Base-by-base conservation (phyloP, 352 stramenopile species). In the Globisporangium acanthophoron region DNA sequence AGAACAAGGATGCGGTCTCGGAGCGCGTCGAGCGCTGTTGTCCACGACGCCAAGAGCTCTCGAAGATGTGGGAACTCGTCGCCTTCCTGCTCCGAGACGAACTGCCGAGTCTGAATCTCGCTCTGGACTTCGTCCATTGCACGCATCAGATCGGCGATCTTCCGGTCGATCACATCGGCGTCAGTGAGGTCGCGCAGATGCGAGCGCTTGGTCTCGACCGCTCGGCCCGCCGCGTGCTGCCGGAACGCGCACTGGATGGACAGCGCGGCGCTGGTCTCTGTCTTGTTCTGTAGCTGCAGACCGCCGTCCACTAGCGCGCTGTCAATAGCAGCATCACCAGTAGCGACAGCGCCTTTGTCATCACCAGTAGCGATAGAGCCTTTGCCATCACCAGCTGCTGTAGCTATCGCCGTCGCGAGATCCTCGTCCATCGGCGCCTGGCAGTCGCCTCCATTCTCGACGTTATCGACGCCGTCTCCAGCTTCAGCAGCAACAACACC, bases 191-290 rank as follows among this genome's bases (percentile, higher is more conserved):
- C 62, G 3, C 51, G 65, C 8, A 83, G 41, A 9, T 72, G 48
- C 9, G 56, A 58, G 21, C 71, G 66, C 33, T 70, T 76, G 3
- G 45, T 56, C 13, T 73, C 65, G 12, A 74, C 68, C 0, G 43
- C 44, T 24, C 69, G 73, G 2, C 67, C 53, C 0, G 80, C 72
- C 2, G 67, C 56, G 1, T 66, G 62, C 49, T 80, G 75, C 12
- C 80, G 61, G 24, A 78, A 65, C 9, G 69, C 70, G 50, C 76
- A 88, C 53, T 90, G 80, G 41, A 90, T 90, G 8, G 66, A 71
- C 3, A 80, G 46, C 5, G 40, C 57, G 35, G 57, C 57, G 18
- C 18, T 39, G 15, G 15, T 21, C 21, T 55, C 47, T 24, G 39
- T 5, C 20, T 49, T 20, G 20, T 13, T 15, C 13, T 29, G 44